phyloP scores from a whole-genome alignment of 2,329 filamentous ascomycete species.

The Gaeumannomyces sp. region DNA sequence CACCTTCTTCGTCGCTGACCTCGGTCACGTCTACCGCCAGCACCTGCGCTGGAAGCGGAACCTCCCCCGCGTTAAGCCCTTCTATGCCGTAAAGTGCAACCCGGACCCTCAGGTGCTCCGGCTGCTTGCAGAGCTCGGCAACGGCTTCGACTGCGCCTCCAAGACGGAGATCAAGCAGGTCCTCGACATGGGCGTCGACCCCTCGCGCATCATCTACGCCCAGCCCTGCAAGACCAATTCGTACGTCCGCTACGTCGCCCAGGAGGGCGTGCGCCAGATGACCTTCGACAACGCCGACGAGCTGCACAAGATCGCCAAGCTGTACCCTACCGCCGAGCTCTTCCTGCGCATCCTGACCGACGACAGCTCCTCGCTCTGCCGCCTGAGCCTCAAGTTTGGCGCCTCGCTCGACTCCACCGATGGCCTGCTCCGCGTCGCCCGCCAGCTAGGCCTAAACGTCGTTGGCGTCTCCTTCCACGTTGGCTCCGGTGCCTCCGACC shows the following conservation, averaged over 20 bases:
- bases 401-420: constrained; percentile 78
- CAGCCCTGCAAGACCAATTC: constrained; percentile 99
- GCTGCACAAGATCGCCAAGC: constrained; percentile 93
- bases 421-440: constrained; percentile 71
- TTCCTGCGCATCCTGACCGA: constrained; percentile 94
- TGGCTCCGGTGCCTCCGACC: constrained; percentile 90
- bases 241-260: constrained; percentile 84
- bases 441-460: constrained; percentile 78
- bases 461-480: constrained; percentile 98
- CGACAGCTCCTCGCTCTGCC: constrained; percentile 89
- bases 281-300: constrained; percentile 98
- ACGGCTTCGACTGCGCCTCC: constrained; percentile 96
- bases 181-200: constrained; percentile 72
- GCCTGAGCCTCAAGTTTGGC: constrained; percentile 95
- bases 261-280: constrained; percentile 89
- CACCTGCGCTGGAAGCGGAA: constrained; percentile 97
- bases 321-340: constrained; percentile 83
- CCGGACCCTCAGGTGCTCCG: constrained; percentile 83
- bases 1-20: constrained; percentile 95
- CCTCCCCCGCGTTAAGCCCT: constrained; percentile 85
- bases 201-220: constrained; percentile 93
- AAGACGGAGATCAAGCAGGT: constrained; percentile 96
- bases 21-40: constrained; percentile 98
- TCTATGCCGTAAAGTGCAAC: constrained; percentile 99
- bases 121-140: constrained; percentile 80